Evolutionary conservation across 257 asterid species (phyloP).

Genomic region (Cordia subcordata): DNA sequence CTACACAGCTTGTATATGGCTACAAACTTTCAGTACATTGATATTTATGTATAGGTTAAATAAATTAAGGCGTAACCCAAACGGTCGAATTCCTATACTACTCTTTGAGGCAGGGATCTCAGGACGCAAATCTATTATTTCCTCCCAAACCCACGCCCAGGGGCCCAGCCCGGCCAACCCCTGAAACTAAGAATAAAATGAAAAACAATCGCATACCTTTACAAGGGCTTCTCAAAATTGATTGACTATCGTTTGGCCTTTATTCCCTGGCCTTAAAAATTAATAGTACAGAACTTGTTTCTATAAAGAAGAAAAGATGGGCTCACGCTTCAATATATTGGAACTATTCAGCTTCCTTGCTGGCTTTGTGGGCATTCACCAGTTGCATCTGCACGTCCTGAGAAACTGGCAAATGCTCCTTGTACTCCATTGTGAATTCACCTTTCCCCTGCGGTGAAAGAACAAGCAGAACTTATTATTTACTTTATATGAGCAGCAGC

Average conservation of each 20-base stretch:
- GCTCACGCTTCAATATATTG: slow-evolving; percentile 8
- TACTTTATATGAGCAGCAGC: no score
- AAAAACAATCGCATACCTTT: not conserved
- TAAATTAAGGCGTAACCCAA: no score
- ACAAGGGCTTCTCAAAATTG: slow-evolving; percentile 2
- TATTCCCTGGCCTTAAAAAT: not conserved
- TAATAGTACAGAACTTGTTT: not conserved
- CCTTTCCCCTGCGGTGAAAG: slow-evolving; percentile 73
- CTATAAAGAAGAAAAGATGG: not conserved
- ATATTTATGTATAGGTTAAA: no score
- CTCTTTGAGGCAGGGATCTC: no score
- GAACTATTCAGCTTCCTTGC: slow-evolving; percentile 43
- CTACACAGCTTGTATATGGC: no score
- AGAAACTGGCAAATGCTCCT: slow-evolving; percentile 74
- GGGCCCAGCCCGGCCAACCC: no score
- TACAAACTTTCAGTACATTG: no score
- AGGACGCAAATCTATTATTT: no score
- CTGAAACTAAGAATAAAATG: no score
- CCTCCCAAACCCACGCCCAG: no score
- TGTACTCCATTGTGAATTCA: slow-evolving; percentile 96
- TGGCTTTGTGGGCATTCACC: slow-evolving; percentile 58
- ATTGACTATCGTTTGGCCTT: slow-evolving; percentile 8
- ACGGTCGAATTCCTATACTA: no score
- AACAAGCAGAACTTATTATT: not conserved
- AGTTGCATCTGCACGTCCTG: slow-evolving; percentile 83